phyloP scores from a whole-genome alignment of 306 rosid genomes.

The Ochetophila trinervis region DNA sequence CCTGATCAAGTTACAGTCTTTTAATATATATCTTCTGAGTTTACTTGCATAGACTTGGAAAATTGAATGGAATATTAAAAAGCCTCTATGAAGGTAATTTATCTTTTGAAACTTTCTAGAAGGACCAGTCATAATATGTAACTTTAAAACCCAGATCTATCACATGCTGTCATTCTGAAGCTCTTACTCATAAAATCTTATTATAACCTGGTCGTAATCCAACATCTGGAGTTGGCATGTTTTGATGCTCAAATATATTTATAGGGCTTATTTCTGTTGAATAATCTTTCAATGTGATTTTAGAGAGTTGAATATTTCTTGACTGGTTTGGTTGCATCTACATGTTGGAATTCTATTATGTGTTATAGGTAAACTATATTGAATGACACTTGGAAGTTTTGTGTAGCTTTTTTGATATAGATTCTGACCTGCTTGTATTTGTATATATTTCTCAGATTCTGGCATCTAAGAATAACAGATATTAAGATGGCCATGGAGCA shows the following conservation, averaged over 20 bases:
- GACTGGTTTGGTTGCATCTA: too few species aligned
- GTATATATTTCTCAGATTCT: slow-evolving; percentile 24
- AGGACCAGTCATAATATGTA: neutral
- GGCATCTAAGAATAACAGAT: neutral
- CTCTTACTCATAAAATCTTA: neutral
- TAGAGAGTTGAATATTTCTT: too few species aligned
- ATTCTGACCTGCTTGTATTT: slow-evolving; percentile 8
- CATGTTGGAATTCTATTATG: neutral
- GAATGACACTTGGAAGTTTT: too few species aligned
- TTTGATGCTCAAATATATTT: too few species aligned
- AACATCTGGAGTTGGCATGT: too few species aligned
- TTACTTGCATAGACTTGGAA: neutral
- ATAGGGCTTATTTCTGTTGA: too few species aligned
- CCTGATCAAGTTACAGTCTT: too few species aligned
- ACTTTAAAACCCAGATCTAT: neutral
- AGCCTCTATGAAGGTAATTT: neutral
- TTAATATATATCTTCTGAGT: too few species aligned
- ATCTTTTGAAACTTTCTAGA: slow-evolving; percentile 6
- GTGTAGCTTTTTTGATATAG: neutral
- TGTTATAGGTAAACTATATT: neutral
- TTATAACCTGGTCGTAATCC: neutral
- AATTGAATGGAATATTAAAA: neutral
- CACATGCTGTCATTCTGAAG: neutral
- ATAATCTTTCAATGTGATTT: too few species aligned
- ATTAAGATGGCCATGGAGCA: slow-evolving; percentile 51